Conservation (phyloP, 1,284 basidiomycete genomes). For the Pyrrhoderma lamaoense region DNA sequence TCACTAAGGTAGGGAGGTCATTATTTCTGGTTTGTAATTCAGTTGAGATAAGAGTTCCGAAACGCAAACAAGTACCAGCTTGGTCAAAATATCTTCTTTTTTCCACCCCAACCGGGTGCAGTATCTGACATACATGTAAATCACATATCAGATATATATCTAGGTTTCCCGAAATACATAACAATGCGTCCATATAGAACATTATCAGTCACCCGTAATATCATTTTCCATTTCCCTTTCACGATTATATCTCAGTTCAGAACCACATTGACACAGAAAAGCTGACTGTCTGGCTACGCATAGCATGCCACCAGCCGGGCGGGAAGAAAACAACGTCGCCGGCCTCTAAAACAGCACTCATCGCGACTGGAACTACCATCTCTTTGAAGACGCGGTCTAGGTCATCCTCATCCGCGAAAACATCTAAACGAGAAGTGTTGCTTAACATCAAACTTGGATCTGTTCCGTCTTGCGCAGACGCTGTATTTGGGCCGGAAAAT, state of each 20-base stretch:
- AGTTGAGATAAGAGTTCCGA: too few species aligned
- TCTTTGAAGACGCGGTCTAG: slow-evolving; percentile 23
- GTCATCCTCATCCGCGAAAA: slow-evolving; percentile 39
- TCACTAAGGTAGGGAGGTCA: too few species aligned
- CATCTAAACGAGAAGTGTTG: slow-evolving; percentile 65
- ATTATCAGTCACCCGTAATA: too few species aligned
- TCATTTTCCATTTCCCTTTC: too few species aligned
- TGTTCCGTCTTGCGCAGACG: slow-evolving; percentile 30
- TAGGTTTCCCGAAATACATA: too few species aligned
- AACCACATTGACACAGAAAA: slow-evolving; percentile 82
- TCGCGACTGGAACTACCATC: slow-evolving; percentile 55
- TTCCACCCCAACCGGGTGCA: too few species aligned
- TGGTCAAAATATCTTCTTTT: too few species aligned
- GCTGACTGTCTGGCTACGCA: slow-evolving; percentile 72
- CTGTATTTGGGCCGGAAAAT: slow-evolving; percentile 34
- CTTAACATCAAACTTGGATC: slow-evolving; percentile 37
- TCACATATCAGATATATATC: too few species aligned
- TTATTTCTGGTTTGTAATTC: too few species aligned
- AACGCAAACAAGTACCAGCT: too few species aligned
- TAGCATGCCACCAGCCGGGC: slow-evolving; percentile 90
- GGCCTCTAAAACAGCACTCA: slow-evolving; percentile 59
- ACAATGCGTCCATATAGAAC: too few species aligned
- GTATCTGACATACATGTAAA: too few species aligned
- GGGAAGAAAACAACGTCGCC: slow-evolving; percentile 87
- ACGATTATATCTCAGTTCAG: slow-evolving; percentile 30